Evolutionary conservation across 2,329 filamentous ascomycete genomes (phyloP), one percentile per base, ranked within the genome.

Genomic region (Calycina herbarum): DNA sequence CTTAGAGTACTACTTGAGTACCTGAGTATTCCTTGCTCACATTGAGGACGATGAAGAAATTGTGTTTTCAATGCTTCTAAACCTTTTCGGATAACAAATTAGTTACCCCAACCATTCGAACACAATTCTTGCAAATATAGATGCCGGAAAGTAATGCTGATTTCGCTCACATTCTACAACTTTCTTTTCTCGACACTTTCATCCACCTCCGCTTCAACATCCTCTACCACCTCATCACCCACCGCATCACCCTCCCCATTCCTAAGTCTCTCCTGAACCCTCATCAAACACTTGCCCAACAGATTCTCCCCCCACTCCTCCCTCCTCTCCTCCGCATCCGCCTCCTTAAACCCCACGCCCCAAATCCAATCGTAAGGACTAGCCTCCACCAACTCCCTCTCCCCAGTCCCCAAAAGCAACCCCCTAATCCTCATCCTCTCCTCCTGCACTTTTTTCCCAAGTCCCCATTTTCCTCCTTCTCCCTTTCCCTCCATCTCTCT

Each of bases 221-320:
- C 40, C 2, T 17, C 11, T 17, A 13, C 1, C 40, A 42, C 40
- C 40, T 17, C 17, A 42, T 15, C 40, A 40, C 38, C 15, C 38
- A 48, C n/a, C 17, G 5, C 42, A 8, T n/a, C 3, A 10, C n/a
- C n/a, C 17, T 69, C 65, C 71, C 82, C 79, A 62, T 71, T 82
- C 79, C 79, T 80, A 68, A 91, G 75, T 69, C 79, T 78, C 69
- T 75, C 78, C 67, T 88, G 82, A 31, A 86, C 86, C 62, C 79
- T 80, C 85, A 85, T 86, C 74, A 91, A 75, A 29, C 83, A 86
- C 77, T 84, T 84, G 0, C 88, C 89, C 58, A 91, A 74, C 65
- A 90, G 73, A 76, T 91, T 91, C 77, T 83, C 65, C 0, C 89
- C 89, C 89, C 88, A 91, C 2, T 75, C 69, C 20, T 77, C 73